Percentiles rank a stretch among this genome's conserved stretches.
Evolutionary conservation across 495 filamentous ascomycete species (phyloP).

Genomic region (Hypoxylon lienhwacheense): DNA sequence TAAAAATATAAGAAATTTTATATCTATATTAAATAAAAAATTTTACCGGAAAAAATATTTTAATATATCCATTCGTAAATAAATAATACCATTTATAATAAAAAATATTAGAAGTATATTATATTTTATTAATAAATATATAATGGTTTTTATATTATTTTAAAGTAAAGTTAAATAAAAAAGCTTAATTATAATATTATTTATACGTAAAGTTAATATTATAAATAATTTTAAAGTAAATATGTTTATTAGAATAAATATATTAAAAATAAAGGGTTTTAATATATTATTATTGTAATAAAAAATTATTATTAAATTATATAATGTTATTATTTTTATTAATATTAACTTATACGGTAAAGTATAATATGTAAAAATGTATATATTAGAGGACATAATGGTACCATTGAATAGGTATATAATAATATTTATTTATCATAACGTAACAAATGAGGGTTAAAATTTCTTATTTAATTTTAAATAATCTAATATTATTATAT

Average conservation of each 20-base stretch:
- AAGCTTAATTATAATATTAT: neutral
- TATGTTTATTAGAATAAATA: neutral
- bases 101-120: neutral
- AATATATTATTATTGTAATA: neutral
- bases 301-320: neutral
- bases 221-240: neutral
- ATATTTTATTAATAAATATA: neutral
- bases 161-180: neutral
- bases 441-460: neutral
- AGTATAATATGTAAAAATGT: neutral
- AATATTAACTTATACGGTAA: neutral
- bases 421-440: neutral
- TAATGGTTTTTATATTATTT: neutral
- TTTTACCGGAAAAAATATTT: neutral
- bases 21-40: neutral
- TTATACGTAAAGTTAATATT: neutral
- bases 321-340: neutral
- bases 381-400: neutral
- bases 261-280: neutral
- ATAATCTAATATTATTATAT: neutral
- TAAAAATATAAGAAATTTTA: neutral
- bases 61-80: neutral
- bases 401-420: neutral
- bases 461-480: neutral
- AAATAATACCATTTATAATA: neutral